Conservation (phyloP, 371 early-diverging fungal genomes). For the Haplosporangium sp. region DNA sequence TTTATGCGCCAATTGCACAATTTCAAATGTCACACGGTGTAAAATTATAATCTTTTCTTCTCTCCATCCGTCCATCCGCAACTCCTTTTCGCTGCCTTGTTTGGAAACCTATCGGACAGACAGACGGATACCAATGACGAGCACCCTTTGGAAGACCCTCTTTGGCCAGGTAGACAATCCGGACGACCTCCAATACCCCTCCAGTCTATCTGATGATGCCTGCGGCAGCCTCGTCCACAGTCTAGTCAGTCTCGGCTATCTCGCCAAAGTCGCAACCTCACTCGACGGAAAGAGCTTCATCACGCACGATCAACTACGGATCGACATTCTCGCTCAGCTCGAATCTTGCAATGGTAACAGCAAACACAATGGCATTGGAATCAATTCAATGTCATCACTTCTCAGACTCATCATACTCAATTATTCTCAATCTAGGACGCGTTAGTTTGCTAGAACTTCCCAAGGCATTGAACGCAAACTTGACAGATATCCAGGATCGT, state of each 20-base stretch:
- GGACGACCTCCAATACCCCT: constrained; percentile 32
- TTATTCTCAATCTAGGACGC: constrained; percentile 23
- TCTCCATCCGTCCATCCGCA: no score
- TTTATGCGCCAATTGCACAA: no score
- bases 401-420: neutral
- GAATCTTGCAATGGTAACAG: constrained; percentile 30
- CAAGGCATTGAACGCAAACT: constrained; percentile 31
- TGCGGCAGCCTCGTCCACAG: constrained; percentile 44
- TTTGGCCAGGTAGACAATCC: constrained; percentile 32
- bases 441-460: constrained; percentile 45
- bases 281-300: constrained; percentile 47
- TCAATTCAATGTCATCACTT: neutral
- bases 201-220: constrained; percentile 40
- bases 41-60: no score
- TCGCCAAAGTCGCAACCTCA: constrained; percentile 28
- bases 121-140: neutral
- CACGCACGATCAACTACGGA: constrained; percentile 37
- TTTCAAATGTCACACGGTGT: no score
- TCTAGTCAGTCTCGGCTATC: constrained; percentile 40
- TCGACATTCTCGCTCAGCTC: constrained; percentile 27
- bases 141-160: constrained; percentile 40
- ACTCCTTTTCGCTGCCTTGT: no score
- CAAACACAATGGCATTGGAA: neutral
- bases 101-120: no score
- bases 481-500: constrained; percentile 35